Evolutionary conservation across 805 yeast species (phyloP).

Genomic region (Debaryomyces tyrocola): DNA sequence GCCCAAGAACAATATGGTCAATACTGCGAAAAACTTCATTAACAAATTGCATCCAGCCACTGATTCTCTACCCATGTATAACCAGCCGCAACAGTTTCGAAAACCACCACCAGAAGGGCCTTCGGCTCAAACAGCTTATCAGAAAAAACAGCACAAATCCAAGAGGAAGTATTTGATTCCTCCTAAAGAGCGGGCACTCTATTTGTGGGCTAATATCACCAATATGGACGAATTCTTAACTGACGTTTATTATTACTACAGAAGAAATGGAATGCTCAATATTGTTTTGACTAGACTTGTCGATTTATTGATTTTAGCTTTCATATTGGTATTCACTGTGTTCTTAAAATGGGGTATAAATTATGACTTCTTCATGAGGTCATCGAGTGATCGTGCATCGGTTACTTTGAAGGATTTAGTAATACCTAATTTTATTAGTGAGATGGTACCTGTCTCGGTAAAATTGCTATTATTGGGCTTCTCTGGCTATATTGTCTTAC

Average conservation of each 20-base stretch:
- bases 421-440: conserved; percentile 45
- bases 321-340: conserved; percentile 76
- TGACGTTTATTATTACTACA: conserved; percentile 80
- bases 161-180: conserved; percentile 28
- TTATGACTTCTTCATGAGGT: conserved; percentile 34
- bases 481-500: conserved; percentile 49
- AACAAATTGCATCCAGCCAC: not conserved
- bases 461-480: conserved; percentile 68
- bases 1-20: not conserved
- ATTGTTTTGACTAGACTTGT: conserved; percentile 65
- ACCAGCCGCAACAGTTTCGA: conserved; percentile 9
- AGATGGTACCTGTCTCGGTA: conserved; percentile 42
- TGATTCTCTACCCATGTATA: conserved; percentile 17
- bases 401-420: conserved; percentile 35
- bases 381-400: conserved; percentile 14
- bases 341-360: conserved; percentile 84
- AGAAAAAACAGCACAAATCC: conserved; percentile 8
- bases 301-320: conserved; percentile 72
- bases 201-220: conserved; percentile 96
- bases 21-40: not conserved
- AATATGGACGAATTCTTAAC: conserved; percentile 84
- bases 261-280: conserved; percentile 81
- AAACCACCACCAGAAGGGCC: conserved; percentile 8
- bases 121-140: conserved; percentile 12
- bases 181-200: conserved; percentile 72